Evolutionary conservation across 2,329 filamentous ascomycete species (phyloP), one percentile per base, ranked within the genome.

Genomic region (Penicillium sp.): DNA sequence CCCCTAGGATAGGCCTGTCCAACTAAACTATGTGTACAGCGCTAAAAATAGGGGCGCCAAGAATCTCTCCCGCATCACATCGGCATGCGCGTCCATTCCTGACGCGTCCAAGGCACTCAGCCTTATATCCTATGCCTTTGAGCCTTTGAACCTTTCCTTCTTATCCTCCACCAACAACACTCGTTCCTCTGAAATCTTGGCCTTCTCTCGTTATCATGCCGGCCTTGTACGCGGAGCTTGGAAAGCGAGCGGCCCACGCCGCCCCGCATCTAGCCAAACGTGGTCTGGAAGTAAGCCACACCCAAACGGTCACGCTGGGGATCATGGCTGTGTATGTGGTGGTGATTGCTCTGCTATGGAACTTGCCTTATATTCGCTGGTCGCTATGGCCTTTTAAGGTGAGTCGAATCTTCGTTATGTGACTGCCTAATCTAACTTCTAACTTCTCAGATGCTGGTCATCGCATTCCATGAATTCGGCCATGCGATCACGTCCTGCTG

Each of bases 341-440:
- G 12, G 73, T 74, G 31, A 89, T 89, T 48, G 83, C 82, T 3
- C 70, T 89, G 28, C 68, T 89, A 3, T 89, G 84, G 84, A 88
- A 88, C 64, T 61, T 88, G 1, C 84, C 84, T 1, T 86, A 85
- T 60, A 65, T 89, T n/a, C 73, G 77, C 39, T 82, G 78, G 72
- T 72, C 82, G 1, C 66, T 89, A 23, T 89, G 84, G 84, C 84
- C 84, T 3, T 88, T 89, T 69, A 89, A 89, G 68, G 80, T 84
- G 59, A 48, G 59, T 44, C 20, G 28, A 17, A 34, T 22, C n/a
- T 4, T n/a, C 13, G 3, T 3, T 30, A 13, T 8, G 28, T 18
- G 13, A 29, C 27, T 6, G 3, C 26, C 15, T n/a, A 12, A 6
- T 27, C n/a, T n/a, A n/a, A n/a, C n/a, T n/a, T 29, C 25, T 45